phyloP scores from a whole-genome alignment of 257 asterid species.

The Capsicum baccatum region DNA sequence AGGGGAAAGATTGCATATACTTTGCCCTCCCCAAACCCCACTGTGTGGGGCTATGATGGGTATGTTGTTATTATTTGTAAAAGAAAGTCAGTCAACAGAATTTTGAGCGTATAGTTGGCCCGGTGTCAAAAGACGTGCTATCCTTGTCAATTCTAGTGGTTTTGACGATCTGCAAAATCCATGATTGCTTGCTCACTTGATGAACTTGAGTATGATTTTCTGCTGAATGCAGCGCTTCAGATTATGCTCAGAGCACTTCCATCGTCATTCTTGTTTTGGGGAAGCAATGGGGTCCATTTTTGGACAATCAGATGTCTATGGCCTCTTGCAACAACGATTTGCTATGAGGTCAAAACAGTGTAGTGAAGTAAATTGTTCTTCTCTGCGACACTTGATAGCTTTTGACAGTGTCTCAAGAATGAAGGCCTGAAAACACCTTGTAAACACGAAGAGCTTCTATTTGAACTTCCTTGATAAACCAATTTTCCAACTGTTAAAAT shows the following conservation, averaged over 20 bases:
- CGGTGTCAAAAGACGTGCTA: neutral
- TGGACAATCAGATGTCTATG: neutral
- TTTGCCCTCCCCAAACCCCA: too few relatives aligned
- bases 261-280: neutral
- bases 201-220: slow-evolving; percentile 17
- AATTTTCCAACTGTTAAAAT: neutral
- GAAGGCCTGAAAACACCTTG: neutral
- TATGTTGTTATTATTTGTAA: too few relatives aligned
- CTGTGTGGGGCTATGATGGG: too few relatives aligned
- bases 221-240: neutral
- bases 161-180: neutral
- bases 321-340: neutral
- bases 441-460: neutral
- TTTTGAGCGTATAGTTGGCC: neutral
- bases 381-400: neutral
- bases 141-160: slow-evolving; percentile 6
- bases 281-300: neutral
- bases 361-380: slow-evolving; percentile 9
- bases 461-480: neutral
- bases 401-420: slow-evolving; percentile 4
- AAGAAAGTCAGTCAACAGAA: neutral
- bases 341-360: neutral
- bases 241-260: neutral
- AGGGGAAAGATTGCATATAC: too few relatives aligned
- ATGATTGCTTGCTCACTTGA: neutral